Evolutionary conservation across 768 basidiomycete species (phyloP), one percentile per base, ranked within the genome.

Genomic region (Trametes gibbosa): DNA sequence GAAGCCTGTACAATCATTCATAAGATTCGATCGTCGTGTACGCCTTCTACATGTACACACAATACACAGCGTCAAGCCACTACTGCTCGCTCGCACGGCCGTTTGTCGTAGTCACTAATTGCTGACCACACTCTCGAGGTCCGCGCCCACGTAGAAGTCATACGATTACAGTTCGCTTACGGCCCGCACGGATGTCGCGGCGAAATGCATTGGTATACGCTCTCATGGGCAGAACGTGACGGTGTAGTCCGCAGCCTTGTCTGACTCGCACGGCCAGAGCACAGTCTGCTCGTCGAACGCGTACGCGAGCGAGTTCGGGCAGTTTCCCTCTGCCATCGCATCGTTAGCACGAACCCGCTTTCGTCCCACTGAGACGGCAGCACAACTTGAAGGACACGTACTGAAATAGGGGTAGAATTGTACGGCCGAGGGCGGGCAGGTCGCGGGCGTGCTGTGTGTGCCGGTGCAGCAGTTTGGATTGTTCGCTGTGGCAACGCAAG

Each of bases 391-490:
- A n/a, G 45, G 7, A 43, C 1, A 68, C 73, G 37, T 49, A 79
- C 80, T 83, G 72, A 81, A 82, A 70, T 79, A 82, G 50, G 59
- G 66, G 63, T 79, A 79, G 66, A 71, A 75, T 23, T 53, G 59
- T 16, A 77, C 76, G 21, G 74, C 75, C 5, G 80, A 81, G n/a
- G 75, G 62, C 13, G 83, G 86, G 69, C 86, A 88, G 0, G 84
- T 86, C 12, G 67, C 71, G 1, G 83, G 69, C 2, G 81, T 84
- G 68, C 68, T 70, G 70, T 79, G 74, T 39, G 68, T 71, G 16
- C 87, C 87, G 12, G 79, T 79, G 74, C 87, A 89, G 69, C 87
- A 88, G 66, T 87, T 85, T 5, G 77, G 70, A 23, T 84, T 85
- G 72, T 88, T 79, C 34, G 64, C 82, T 69, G 27, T n/a, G 42